Percentiles rank a stretch among this genome's conserved stretches.
Conservation (phyloP, 352 stramenopile species). For the Halophytophthora batemanensis region DNA sequence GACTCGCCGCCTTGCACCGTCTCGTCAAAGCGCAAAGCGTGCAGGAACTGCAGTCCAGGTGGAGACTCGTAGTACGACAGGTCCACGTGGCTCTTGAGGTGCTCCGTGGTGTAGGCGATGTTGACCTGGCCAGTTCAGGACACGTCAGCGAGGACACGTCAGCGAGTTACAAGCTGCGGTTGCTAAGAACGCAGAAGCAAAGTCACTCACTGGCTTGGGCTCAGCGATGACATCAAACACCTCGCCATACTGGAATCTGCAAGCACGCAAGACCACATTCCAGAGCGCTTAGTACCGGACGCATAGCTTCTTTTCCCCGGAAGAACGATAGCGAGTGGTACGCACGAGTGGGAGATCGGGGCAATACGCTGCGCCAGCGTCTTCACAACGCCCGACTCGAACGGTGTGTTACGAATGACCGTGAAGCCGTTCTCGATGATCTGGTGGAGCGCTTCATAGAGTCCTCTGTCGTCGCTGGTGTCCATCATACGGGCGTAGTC, state of each 20-base stretch:
- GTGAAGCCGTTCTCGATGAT: conserved; percentile 68
- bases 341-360: conserved; percentile 78
- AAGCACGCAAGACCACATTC: too few relatives aligned
- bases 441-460: conserved; percentile 67
- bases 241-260: conserved; percentile 81
- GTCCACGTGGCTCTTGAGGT: conserved; percentile 93
- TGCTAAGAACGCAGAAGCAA: too few relatives aligned
- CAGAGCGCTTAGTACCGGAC: too few relatives aligned
- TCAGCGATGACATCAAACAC: conserved; percentile 84
- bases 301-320: too few relatives aligned
- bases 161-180: too few relatives aligned
- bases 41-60: conserved; percentile 94
- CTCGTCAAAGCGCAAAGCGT: conserved; percentile 87
- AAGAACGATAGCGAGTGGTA: too few relatives aligned
- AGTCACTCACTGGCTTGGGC: conserved; percentile 69
- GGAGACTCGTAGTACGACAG: conserved; percentile 96
- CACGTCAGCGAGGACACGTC: conserved; percentile 1
- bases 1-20: conserved; percentile 82
- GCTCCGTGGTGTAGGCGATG: conserved; percentile 92
- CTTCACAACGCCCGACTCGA: conserved; percentile 54
- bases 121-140: conserved; percentile 69
- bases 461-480: conserved; percentile 49
- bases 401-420: conserved; percentile 75
- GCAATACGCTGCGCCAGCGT: conserved; percentile 74
- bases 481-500: conserved; percentile 72